These are phyloP conservation scores for Hibiscus tridactylites DNA, from an alignment of 345 rosid genomes.

Conservation along the genomic window DNA sequence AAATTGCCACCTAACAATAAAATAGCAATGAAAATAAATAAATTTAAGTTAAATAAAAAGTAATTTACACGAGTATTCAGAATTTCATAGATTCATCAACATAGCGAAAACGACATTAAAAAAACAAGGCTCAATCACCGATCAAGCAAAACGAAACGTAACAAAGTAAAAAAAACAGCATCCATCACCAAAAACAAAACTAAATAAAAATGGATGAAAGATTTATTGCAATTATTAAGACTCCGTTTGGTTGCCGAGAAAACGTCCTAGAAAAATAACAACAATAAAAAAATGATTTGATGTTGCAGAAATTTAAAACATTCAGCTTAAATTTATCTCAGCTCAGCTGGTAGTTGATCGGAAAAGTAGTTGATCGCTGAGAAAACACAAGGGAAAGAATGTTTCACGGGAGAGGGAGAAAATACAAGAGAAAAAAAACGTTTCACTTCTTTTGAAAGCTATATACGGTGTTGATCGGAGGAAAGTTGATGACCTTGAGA, in stretches of 20 bases:
- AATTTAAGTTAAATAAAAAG: neutral
- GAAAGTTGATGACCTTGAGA: slow-evolving; percentile 40
- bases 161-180: neutral
- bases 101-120: neutral
- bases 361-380: too few species aligned
- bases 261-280: neutral
- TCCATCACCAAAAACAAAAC: neutral
- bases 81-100: neutral
- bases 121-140: neutral
- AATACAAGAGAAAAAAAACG: neutral
- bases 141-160: neutral
- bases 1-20: neutral
- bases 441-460: neutral
- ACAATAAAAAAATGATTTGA: neutral
- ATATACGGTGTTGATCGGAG: neutral
- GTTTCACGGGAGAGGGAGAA: too few species aligned
- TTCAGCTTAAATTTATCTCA: neutral
- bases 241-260: neutral
- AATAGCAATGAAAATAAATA: neutral
- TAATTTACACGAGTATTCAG: neutral
- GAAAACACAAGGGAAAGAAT: neutral
- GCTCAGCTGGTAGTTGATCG: neutral
- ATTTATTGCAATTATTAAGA: neutral
- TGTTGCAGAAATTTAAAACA: neutral
- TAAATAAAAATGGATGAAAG: neutral